Evolutionary conservation across 495 filamentous ascomycete genomes (phyloP), one percentile per base, ranked within the genome.

Genomic region (Penicillium antarcticum): DNA sequence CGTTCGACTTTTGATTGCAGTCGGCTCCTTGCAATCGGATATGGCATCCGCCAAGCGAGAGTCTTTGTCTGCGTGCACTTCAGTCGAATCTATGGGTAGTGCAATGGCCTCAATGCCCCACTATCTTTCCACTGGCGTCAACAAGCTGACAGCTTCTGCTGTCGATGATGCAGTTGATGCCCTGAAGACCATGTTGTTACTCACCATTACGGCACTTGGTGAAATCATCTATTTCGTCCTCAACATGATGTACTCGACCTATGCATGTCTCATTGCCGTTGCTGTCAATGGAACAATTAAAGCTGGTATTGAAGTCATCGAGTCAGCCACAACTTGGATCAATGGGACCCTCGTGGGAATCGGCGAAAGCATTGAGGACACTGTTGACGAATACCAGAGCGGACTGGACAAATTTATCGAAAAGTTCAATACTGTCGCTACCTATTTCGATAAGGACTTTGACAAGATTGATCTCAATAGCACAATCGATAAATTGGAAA

Each of bases 31-130:
- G 45, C 77, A 94, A 57, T 71, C 79, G 45, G 83, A 91, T 63
- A 78, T 97, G 62, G 81, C 60, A 16, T 80, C 82, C 34, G 94
- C 95, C 35, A 83, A 88, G 60, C 69, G 67, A 35, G 83, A 97
- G 76, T 92, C 94, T 16, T 77, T 96, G 16, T 86, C 87, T 26
- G 89, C 91, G 46, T 98, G 94, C 60, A 89, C 87, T 45, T 82
- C 84, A 53, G 91, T 97, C n/a, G 92, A 98, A 68, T 88, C 88
- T 45, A 82, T 95, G 68, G 95, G 92, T 54, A 96, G 91, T 61
- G 80, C 91, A 32, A 92, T 98, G 89, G 94, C 91, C 18, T 97
- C 92, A 16, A 95, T 96, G 90, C 94, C 94, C 14, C 85, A 96
- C 65, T 97, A 95, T 74, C 82, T 97, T 58, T 82, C 91, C 1